Conservation (phyloP, 2,329 filamentous ascomycete genomes). For the Elsinoe necatrix region DNA sequence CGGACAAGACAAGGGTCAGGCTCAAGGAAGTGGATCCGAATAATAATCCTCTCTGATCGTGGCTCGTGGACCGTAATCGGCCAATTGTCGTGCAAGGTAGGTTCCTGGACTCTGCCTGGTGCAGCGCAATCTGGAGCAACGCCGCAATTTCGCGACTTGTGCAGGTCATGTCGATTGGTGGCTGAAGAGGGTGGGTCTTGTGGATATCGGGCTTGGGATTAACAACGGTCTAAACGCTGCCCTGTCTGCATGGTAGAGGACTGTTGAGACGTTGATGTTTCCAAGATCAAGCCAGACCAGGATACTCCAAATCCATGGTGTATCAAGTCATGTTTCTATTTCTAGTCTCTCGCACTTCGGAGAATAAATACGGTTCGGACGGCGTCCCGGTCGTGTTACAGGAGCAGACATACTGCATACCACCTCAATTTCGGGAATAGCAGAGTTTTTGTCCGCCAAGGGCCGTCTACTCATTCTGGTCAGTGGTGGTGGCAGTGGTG, state of each 20-base stretch:
- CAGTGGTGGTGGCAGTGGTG: background rate
- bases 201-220: slow-evolving; percentile 5
- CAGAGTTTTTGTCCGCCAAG: background rate
- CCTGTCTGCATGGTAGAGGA: background rate
- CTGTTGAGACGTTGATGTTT: slow-evolving; percentile 4
- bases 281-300: background rate
- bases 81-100: background rate
- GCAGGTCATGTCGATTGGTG: too few relatives aligned
- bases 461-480: background rate
- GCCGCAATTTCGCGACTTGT: slow-evolving; percentile 5
- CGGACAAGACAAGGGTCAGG: slow-evolving; percentile 9
- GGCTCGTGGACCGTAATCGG: slow-evolving; percentile 9
- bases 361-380: slow-evolving; percentile 4
- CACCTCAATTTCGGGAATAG: slow-evolving; percentile 11
- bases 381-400: slow-evolving; percentile 8
- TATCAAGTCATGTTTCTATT: slow-evolving; percentile 10
- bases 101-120: background rate
- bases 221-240: slow-evolving; percentile 5
- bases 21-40: slow-evolving; percentile 6
- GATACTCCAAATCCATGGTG: slow-evolving; percentile 1
- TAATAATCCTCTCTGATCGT: slow-evolving; percentile 9
- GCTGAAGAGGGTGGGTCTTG: background rate
- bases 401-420: background rate
- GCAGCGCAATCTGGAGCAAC: slow-evolving; percentile 13
- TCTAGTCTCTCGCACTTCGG: background rate